These are phyloP conservation scores for Diaporthe ampelina DNA, from an alignment of 2,329 filamentous ascomycete species.

Conservation along the genomic window DNA sequence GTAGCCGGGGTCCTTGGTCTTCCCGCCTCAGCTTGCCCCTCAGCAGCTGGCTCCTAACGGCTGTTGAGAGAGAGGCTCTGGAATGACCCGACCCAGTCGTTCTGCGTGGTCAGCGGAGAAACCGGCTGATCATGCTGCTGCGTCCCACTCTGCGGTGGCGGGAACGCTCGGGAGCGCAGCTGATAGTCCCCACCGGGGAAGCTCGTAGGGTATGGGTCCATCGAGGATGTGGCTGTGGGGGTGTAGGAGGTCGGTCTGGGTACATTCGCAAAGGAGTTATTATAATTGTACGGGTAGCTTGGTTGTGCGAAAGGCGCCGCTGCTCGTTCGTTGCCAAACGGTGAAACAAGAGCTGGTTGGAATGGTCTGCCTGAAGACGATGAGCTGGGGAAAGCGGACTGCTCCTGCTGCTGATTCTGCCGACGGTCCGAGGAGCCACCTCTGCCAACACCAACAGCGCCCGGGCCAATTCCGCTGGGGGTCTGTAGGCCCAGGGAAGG, in stretches of 20 bases:
- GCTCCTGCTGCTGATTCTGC: constrained; percentile 57
- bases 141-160: constrained; percentile 54
- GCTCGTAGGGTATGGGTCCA: constrained; percentile 58
- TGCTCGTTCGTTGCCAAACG: constrained; percentile 59
- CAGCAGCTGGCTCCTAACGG: constrained; percentile 54
- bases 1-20: background rate
- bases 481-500: constrained; percentile 80
- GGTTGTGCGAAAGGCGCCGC: constrained; percentile 55
- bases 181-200: constrained; percentile 63
- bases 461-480: constrained; percentile 75
- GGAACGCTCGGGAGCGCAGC: constrained; percentile 58
- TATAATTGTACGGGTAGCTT: constrained; percentile 58
- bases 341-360: constrained; percentile 58
- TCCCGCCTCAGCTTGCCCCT: background rate
- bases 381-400: constrained; percentile 54
- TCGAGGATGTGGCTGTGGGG: constrained; percentile 54
- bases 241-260: constrained; percentile 57
- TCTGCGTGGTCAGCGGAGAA: constrained; percentile 59
- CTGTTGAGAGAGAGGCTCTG: constrained; percentile 81
- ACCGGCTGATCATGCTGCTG: constrained; percentile 55
- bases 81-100: constrained; percentile 75
- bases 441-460: constrained; percentile 72
- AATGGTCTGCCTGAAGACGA: constrained; percentile 57
- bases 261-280: constrained; percentile 58
- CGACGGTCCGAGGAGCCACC: constrained; percentile 64